Conservation (phyloP, 768 basidiomycete genomes). For the Boletus reticulatus region DNA sequence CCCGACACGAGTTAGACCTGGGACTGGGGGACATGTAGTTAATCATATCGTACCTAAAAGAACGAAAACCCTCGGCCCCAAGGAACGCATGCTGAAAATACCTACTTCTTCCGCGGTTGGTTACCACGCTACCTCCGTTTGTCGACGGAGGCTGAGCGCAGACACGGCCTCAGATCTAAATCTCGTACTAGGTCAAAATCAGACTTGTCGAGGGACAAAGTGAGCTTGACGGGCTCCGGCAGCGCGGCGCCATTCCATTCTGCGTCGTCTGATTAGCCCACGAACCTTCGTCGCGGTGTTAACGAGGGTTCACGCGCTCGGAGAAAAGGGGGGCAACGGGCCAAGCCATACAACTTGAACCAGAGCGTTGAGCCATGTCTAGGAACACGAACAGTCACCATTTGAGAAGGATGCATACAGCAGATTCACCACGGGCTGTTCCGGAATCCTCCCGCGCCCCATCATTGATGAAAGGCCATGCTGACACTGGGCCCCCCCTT, state of each 20-base stretch:
- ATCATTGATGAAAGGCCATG: conserved; percentile 11
- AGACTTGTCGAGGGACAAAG: conserved; percentile 20
- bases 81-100: conserved; percentile 9
- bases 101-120: conserved; percentile 15
- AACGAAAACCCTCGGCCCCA: conserved; percentile 27
- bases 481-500: conserved; percentile 1
- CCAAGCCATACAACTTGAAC: not conserved
- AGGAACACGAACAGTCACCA: conserved; percentile 3
- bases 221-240: conserved; percentile 5
- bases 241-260: not conserved
- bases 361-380: not conserved
- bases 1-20: not conserved
- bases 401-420: not conserved
- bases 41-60: conserved; percentile 14
- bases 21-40: not conserved
- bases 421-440: conserved; percentile 15
- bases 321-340: conserved; percentile 4
- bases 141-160: conserved; percentile 8
- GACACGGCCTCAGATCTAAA: conserved; percentile 11
- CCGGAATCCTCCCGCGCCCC: conserved; percentile 15
- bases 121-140: conserved; percentile 27
- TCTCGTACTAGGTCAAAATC: conserved; percentile 21
- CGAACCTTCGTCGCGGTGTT: conserved; percentile 14
- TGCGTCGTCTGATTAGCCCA: conserved; percentile 13
- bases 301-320: not conserved